Conservation (phyloP, 2,329 filamentous ascomycete species). For the Calonectria pteridis region DNA sequence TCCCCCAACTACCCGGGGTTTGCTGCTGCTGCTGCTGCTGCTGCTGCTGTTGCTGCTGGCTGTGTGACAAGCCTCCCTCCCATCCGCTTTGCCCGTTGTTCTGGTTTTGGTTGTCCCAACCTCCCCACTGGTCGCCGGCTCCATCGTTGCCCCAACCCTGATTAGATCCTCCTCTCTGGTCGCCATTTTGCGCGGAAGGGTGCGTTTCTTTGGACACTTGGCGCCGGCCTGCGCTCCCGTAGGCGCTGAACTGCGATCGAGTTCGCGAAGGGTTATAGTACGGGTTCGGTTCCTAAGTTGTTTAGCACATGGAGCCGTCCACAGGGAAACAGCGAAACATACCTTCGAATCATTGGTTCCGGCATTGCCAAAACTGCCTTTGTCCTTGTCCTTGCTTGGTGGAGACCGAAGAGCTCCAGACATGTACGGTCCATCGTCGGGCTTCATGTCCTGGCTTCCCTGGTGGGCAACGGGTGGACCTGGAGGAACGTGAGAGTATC, state of each 20-base stretch:
- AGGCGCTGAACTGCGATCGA: slow-evolving; percentile 33
- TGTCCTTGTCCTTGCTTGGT: slow-evolving; percentile 39
- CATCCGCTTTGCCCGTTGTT: neutral
- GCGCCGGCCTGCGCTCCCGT: slow-evolving; percentile 26
- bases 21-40: slow-evolving; percentile 17
- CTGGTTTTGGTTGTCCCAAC: neutral
- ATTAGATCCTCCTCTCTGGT: slow-evolving; percentile 17
- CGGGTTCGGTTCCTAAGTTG: slow-evolving; percentile 39
- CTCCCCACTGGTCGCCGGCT: slow-evolving; percentile 14
- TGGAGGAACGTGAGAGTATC: slow-evolving; percentile 27
- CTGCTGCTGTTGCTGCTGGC: slow-evolving; percentile 19
- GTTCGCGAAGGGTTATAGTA: slow-evolving; percentile 44
- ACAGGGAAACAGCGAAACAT: neutral
- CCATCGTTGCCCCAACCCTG: slow-evolving; percentile 30
- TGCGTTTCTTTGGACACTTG: slow-evolving; percentile 27
- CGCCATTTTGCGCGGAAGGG: slow-evolving; percentile 22
- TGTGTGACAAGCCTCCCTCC: slow-evolving; percentile 1
- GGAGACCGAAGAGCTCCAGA: slow-evolving; percentile 24
- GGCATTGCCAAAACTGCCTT: slow-evolving; percentile 47
- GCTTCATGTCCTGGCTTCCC: slow-evolving; percentile 18
- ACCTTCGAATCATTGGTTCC: slow-evolving; percentile 39
- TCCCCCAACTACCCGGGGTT: neutral
- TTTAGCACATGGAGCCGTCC: slow-evolving; percentile 23
- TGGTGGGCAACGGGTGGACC: slow-evolving; percentile 10
- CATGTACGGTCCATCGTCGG: slow-evolving; percentile 14